phyloP scores from a whole-genome alignment of 495 filamentous ascomycete species.

The Penicillium waksmanii region DNA sequence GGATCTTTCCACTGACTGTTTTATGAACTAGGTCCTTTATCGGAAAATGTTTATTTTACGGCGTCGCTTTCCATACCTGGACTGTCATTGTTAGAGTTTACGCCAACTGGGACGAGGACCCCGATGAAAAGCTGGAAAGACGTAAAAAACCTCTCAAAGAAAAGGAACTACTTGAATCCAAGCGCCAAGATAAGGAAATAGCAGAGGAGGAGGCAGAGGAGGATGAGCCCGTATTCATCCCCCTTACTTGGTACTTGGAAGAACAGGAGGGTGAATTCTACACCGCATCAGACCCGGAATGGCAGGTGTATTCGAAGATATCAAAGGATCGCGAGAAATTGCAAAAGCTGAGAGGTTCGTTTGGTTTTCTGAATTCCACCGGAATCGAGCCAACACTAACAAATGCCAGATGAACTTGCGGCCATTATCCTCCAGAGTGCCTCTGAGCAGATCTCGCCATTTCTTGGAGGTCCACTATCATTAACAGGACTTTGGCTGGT shows the following conservation, averaged over 20 bases:
- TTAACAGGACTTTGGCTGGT: constrained; percentile 61
- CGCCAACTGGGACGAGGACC: constrained; percentile 41
- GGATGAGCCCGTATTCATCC: constrained; percentile 61
- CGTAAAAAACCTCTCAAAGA: too few species aligned
- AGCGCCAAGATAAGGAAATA: constrained; percentile 5
- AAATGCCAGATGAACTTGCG: constrained; percentile 53
- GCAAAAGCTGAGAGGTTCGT: constrained; percentile 54
- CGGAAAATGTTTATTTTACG: constrained; percentile 37
- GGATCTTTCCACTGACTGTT: not conserved
- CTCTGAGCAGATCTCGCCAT: constrained; percentile 35
- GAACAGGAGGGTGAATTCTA: constrained; percentile 55
- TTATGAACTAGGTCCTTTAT: constrained; percentile 34
- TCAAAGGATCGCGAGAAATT: constrained; percentile 54
- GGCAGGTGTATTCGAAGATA: constrained; percentile 65
- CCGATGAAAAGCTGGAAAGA: too few species aligned
- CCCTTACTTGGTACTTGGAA: constrained; percentile 58
- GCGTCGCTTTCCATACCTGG: constrained; percentile 45
- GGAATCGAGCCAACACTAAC: constrained; percentile 17
- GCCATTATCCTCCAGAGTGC: constrained; percentile 42
- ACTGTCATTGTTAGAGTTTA: constrained; percentile 36
- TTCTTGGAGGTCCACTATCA: constrained; percentile 54
- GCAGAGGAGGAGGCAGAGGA: constrained; percentile 30
- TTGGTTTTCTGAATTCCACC: not conserved
- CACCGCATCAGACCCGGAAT: constrained; percentile 68
- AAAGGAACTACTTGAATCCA: too few species aligned